phyloP scores from a whole-genome alignment of 495 filamentous ascomycete genomes.

The Diplogelasinospora grovesii region DNA sequence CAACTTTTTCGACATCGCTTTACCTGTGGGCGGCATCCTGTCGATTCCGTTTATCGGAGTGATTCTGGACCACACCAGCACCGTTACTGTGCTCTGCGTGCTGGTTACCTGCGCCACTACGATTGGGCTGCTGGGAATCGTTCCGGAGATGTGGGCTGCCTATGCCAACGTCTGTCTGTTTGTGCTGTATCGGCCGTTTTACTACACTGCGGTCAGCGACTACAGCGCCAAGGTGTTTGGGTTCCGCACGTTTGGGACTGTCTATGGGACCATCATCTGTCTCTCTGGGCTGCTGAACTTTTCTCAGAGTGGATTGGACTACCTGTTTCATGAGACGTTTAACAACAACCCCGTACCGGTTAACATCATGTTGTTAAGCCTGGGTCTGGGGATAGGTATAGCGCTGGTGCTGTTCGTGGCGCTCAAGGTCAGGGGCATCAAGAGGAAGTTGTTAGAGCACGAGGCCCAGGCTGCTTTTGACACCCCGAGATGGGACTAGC shows the following conservation, averaged over 20 bases:
- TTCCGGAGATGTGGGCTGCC: constrained; percentile 61
- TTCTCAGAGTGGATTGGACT: constrained; percentile 74
- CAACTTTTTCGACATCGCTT: constrained; percentile 77
- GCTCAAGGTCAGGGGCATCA: constrained; percentile 20
- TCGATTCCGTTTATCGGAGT: constrained; percentile 84
- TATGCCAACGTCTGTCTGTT: constrained; percentile 79
- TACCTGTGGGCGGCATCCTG: constrained; percentile 79
- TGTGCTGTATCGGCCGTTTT: constrained; percentile 66
- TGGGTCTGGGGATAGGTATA: constrained; percentile 54
- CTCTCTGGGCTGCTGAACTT: constrained; percentile 84
- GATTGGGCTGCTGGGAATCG: constrained; percentile 74
- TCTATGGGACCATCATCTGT: constrained; percentile 93
- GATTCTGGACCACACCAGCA: constrained; percentile 71
- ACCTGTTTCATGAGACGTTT: constrained; percentile 68
- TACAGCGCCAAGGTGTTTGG: constrained; percentile 94
- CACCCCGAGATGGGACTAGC: constrained; percentile 9
- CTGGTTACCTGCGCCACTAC: constrained; percentile 66
- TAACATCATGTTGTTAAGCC: constrained; percentile 58
- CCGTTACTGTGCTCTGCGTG: constrained; percentile 62
- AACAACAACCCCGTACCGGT: constrained; percentile 68
- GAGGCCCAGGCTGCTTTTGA: constrained; percentile 32
- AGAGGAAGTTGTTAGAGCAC: constrained; percentile 29
- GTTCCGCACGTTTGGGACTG: constrained; percentile 88
- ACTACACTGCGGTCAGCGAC: constrained; percentile 75
- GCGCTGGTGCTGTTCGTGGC: constrained; percentile 56